Evolutionary conservation across 768 basidiomycete species (phyloP).

Genomic region (Chiua virens): DNA sequence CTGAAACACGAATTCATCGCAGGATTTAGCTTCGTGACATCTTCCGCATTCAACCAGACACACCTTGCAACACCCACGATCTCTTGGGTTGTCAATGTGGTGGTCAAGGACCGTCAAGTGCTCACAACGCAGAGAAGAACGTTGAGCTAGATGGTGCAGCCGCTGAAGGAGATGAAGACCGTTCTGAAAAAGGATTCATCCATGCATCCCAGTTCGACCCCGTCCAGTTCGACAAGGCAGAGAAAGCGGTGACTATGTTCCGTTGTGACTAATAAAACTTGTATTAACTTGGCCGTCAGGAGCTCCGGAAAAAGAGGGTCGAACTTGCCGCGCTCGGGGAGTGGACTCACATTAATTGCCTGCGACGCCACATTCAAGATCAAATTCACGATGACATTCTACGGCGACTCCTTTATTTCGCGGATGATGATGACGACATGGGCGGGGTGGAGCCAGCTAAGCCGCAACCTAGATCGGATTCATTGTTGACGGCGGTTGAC

Average conservation of each 20-base stretch:
- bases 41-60: conserved; percentile 80
- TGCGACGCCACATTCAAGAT: conserved; percentile 43
- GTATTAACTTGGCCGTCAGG: conserved; percentile 38
- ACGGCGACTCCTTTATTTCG: conserved; percentile 41
- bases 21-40: conserved; percentile 77
- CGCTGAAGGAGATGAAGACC: conserved; percentile 29
- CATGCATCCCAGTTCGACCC: conserved; percentile 61
- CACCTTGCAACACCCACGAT: conserved; percentile 90
- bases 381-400: conserved; percentile 68
- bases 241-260: conserved; percentile 47
- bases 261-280: background rate
- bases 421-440: conserved; percentile 14
- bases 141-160: conserved; percentile 26
- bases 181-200: conserved; percentile 52
- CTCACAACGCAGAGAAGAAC: background rate
- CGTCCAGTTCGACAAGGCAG: conserved; percentile 43
- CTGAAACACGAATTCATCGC: conserved; percentile 1
- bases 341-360: conserved; percentile 85
- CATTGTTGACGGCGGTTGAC: conserved; percentile 46
- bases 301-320: conserved; percentile 63
- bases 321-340: conserved; percentile 71
- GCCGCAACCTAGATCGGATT: conserved; percentile 29
- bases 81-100: conserved; percentile 80
- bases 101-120: conserved; percentile 10
- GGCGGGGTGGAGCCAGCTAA: conserved; percentile 8